Evolutionary conservation across 768 basidiomycete genomes (phyloP), one percentile per base, ranked within the genome.

Genomic region (Boletus sp.): DNA sequence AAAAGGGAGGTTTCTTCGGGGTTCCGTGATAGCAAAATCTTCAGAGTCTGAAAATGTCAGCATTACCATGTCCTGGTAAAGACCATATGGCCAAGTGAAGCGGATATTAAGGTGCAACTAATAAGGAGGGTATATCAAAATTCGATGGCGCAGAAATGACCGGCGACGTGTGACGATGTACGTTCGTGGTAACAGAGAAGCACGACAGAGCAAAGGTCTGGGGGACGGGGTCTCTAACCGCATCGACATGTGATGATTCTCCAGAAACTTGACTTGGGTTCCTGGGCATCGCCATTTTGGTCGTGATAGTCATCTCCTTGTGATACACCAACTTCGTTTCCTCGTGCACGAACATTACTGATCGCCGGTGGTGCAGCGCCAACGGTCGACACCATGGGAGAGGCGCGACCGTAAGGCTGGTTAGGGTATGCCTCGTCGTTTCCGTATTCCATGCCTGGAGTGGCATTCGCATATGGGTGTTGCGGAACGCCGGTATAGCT

Each of bases 211-310:
- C 55, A 58, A 40, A 37, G 51, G 56, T 50, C 60, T 50, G n/a
- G 36, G 40, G 52, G 40, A 15, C 52, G 42, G 48, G 52, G 37
- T 49, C 40, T 63, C 77, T 73, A 81, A 64, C 84, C 86, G 76
- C 91, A 92, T 67, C 84, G 85, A 75, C 90, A 92, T 47, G 89
- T 90, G 58, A 93, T 73, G 60, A 92, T 82, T 73, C 81, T 79
- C 77, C 87, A 77, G 52, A 89, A 75, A 61, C 77, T 76, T 54
- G 78, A 75, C 71, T 82, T 81, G 57, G 79, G 82, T 56, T 73
- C 77, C 58, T 75, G 76, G 50, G 80, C 80, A 58, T 84, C 80
- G 56, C 77, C 78, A 59, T 81, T 77, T 67, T 87, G 82, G 42
- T 82, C 80, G 49, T 72, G 74, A 64, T 83, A 87, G 61, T 77